Conservation (phyloP, 176 grass and related monocot species). For the Carex littledalei region DNA sequence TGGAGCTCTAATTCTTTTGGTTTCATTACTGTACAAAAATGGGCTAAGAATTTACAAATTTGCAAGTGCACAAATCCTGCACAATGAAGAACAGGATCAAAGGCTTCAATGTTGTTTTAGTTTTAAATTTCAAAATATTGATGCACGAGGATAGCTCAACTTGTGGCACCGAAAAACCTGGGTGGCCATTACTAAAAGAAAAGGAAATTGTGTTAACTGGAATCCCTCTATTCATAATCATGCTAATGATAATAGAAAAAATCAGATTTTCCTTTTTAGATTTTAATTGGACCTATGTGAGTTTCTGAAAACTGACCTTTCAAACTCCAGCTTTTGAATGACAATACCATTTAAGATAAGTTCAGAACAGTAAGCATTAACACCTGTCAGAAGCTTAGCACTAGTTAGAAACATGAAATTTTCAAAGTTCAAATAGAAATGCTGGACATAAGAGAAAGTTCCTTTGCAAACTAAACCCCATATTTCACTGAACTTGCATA, state of each 20-base stretch:
- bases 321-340: conserved; percentile 70
- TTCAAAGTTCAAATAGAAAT: neutral
- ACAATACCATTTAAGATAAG: conserved; percentile 71
- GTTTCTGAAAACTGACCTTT: conserved; percentile 46
- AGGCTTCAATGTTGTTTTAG: neutral
- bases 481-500: neutral
- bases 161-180: neutral
- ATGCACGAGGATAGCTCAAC: neutral
- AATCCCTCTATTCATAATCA: neutral
- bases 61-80: neutral
- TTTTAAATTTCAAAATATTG: neutral
- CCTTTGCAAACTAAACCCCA: neutral
- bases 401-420: neutral
- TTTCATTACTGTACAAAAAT: neutral
- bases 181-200: neutral
- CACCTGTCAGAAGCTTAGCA: conserved; percentile 30
- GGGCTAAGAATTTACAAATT: neutral
- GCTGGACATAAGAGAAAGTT: neutral
- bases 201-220: neutral
- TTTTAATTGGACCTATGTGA: neutral
- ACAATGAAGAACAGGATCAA: neutral
- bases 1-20: neutral
- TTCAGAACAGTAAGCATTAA: conserved; percentile 43
- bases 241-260: neutral
- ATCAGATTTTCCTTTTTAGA: neutral